phyloP scores from a whole-genome alignment of 441 rosid species.

The Gossypium davidsonii region DNA sequence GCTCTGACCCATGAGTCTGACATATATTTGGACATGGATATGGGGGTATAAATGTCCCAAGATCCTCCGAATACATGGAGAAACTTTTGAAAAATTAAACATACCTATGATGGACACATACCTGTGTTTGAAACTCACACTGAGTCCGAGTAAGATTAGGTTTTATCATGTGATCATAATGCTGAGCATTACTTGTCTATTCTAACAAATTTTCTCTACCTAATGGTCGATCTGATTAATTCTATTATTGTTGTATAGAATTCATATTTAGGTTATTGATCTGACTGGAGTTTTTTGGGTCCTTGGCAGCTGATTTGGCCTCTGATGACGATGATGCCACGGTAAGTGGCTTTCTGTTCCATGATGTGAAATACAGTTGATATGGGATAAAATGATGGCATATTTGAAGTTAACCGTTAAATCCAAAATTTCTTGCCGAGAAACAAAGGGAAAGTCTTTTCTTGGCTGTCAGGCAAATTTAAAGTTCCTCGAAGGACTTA shows the following conservation, averaged over 20 bases:
- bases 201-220: background rate
- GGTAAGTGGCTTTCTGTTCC: slow-evolving; percentile 30
- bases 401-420: background rate
- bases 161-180: background rate
- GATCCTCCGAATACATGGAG: background rate
- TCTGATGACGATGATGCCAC: slow-evolving; percentile 51
- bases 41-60: background rate
- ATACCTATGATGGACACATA: background rate
- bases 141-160: background rate
- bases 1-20: background rate
- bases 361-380: background rate
- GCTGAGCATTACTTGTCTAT: background rate
- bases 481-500: background rate
- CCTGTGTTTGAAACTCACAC: background rate
- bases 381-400: background rate
- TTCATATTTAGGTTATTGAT: background rate
- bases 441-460: background rate
- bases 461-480: background rate
- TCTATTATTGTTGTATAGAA: background rate
- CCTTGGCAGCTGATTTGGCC: slow-evolving; percentile 55
- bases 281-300: slow-evolving; percentile 20
- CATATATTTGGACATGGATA: background rate
- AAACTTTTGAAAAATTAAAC: background rate
- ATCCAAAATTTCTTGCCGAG: background rate
- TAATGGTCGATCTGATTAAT: background rate